Evolutionary conservation across 805 yeast species (phyloP), one percentile per base, ranked within the genome.

Genomic region (Ogataea nakhonphanomensis): DNA sequence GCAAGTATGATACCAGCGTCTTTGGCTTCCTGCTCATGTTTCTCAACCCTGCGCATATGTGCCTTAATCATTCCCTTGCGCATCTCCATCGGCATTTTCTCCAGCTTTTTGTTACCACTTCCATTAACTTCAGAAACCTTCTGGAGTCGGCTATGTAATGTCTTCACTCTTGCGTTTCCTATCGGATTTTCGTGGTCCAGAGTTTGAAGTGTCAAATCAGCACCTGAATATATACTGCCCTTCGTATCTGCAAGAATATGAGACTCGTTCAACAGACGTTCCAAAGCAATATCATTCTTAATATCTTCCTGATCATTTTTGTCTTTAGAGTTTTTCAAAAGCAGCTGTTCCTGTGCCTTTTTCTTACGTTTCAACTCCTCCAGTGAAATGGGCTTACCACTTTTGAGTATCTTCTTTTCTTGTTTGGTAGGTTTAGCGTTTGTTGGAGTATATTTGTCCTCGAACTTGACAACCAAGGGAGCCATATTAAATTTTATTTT

Each of bases 1-100:
- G 95, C 79, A 30, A 91, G 66, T n/a, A 93, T 74, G 40, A 91
- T 85, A 10, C 98, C 98, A 5, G 95, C 95, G 13, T 91, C 91
- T 46, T 69, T 74, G 7, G 99, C 97, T 36, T 86, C 89, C 37
- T 71, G 67, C 58, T 86, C 95, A 54, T 70, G 77, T 52, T 74
- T 74, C 17, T 65, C 58, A 13, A 78, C 74, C 48, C 78, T 74
- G 14, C 65, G 59, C 25, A 73, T 62, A 33, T 81, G 74, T 32
- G 79, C 72, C 25, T 69, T 64, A 20, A 86, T 67, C 81, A 90
- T 84, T 2, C 96, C 96, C 56, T 84, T 85, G 41, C 97, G 74
- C 70, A 88, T 78, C 13, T 75, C 61, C 89, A 93, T 90, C 14
- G 98, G 96, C 78, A 88, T 86, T 37, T 80, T 84, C 50, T 85